A percentile compares a stretch with the other conserved stretches of the same genome.
phyloP scores from a whole-genome alignment of 495 filamentous ascomycete species.

The Oidiodendron maius region DNA sequence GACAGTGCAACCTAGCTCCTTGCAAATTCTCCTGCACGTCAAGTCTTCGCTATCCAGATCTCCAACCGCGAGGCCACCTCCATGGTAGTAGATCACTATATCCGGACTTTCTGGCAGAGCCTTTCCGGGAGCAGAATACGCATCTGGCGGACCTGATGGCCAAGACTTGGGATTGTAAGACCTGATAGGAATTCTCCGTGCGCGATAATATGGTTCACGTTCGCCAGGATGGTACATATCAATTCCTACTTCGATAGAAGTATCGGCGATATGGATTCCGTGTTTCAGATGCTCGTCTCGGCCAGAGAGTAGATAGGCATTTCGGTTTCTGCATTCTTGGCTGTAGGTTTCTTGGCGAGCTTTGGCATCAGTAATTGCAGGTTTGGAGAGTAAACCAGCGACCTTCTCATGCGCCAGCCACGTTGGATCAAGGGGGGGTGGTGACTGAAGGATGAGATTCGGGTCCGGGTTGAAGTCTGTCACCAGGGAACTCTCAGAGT shows the following conservation, averaged over 20 bases:
- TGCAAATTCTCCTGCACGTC: constrained; percentile 24
- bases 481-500: no score
- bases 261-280: constrained; percentile 6
- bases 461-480: constrained; percentile 4
- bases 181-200: constrained; percentile 12
- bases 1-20: constrained; percentile 13
- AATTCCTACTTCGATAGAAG: not conserved
- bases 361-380: not conserved
- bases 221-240: not conserved
- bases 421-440: constrained; percentile 10
- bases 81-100: constrained; percentile 28
- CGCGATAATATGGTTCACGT: no score
- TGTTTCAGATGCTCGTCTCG: constrained; percentile 8
- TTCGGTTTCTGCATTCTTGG: constrained; percentile 11
- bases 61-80: constrained; percentile 26
- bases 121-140: not conserved
- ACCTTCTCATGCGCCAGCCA: constrained; percentile 17
- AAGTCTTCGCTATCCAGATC: constrained; percentile 28
- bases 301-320: constrained; percentile 9
- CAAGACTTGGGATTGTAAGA: constrained; percentile 8
- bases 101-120: not conserved
- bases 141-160: not conserved
- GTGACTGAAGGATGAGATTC: constrained; percentile 4
- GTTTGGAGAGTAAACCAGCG: constrained; percentile 7
- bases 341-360: constrained; percentile 11